Base-by-base conservation (phyloP, 345 rosid genomes). In the Noccaea caerulescens region DNA sequence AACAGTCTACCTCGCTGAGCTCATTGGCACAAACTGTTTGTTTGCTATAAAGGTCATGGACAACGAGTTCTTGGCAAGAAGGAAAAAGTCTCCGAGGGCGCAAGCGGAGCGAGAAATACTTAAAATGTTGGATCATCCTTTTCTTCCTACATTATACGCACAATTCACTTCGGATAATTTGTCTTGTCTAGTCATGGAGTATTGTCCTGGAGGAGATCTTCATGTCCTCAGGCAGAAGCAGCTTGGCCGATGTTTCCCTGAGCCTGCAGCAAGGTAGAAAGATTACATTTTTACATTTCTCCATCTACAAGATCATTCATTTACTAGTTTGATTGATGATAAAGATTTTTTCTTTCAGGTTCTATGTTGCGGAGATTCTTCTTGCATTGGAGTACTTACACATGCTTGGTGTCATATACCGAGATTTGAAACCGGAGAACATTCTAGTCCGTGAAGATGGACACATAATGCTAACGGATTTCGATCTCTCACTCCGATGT, bases 1-100 rank as follows among this genome's bases (percentile, higher is more conserved):
- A 42, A 91, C 98, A 3, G 97, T 93, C 13, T 93, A 93, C 85
- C 93, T 93, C 42, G 96, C 96, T 2, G 97, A 93, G 76, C 85
- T 93, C 44, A 83, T 84, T 56, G 88, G 88, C 60, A 81, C 91
- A n/a, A 85, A 77, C 72, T 91, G 97, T 75, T 81, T 84, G 34
- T 93, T 93, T 66, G 98, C 98, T 2, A 93, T 93, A 34, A 93
- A 93, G 85, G 98, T 93, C 33, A 93, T 91, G 97, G 98, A 93
- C 80, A 93, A 85, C 53, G 97, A 93, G 50, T 91, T 93, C 80
- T 81, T 93, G 81, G 87, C 84, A 1, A 89, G 96, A 76, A 85
- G 97, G 82, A 89, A 93, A 77, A 93, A 93, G 84, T 80, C 83
- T 86, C 91, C 93, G 0, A 86, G 97, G 73, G 98, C 98, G 32